Base-by-base conservation (phyloP, 176 grass and related monocot species). In the Dactylis glomerata region DNA sequence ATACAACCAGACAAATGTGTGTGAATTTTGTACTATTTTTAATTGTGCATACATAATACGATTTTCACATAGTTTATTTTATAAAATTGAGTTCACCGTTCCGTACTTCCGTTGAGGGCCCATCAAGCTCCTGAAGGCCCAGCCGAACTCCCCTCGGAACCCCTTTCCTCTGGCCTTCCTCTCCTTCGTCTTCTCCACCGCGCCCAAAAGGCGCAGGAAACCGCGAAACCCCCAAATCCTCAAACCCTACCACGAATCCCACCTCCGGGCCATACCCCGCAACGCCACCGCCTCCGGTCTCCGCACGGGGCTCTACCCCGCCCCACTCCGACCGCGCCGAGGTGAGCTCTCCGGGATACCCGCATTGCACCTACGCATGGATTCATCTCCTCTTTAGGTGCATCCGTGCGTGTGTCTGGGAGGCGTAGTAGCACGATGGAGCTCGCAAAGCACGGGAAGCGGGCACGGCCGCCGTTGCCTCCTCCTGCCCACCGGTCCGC, bases 361-460 rank as follows among this genome's bases (percentile, higher is more conserved):
- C 27, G 5, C 81, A 57, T 73, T 75, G 57, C 66, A 5, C 34
- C 77, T 24, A 3, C 8, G 62, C 62, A 31, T 72, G 50, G 66
- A 55, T 27, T 16, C 4, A 16, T 41, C n/a, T 59, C 54, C 28
- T 15, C 55, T 3, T 0, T 55, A 13, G 46, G 64, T 30, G 27
- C 3, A 14, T 24, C 52, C 79, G 44, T 32, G 75, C 15, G 12
- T 1, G 58, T 55, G 73, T 28, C 3, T 49, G 22, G 37, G 14
- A 75, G 28, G 36, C 32, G 76, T 23, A 26, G 82, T 28, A 20
- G 33, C 14, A 67, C 13, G 67, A 88, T 92, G 90, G 90, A 82
- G 73, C 47, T 79, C 47, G 13, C 74, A n/a, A 88, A 79, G 56
- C 63, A 57, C 63, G 70, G 80, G 22, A 79, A 68, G 40, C 44